Conservation (phyloP, 306 rosid species). For the Quercus engelmannii region DNA sequence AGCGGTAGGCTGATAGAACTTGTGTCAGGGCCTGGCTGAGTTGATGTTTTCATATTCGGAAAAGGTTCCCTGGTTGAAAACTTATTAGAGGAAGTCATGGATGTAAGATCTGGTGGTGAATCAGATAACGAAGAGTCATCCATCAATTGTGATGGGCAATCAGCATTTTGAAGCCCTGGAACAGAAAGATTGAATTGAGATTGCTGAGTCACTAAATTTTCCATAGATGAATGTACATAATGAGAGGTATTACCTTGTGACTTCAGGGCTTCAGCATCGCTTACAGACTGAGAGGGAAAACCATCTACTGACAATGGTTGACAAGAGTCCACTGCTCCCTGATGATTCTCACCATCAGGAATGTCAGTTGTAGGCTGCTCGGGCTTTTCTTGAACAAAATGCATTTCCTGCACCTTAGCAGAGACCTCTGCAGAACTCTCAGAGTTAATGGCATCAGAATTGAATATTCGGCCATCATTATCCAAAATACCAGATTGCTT, state of each 20-base stretch:
- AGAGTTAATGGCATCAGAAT: constrained; percentile 24
- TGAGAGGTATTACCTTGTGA: constrained; percentile 33
- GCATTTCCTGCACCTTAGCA: constrained; percentile 30
- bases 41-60: constrained; percentile 26
- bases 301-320: constrained; percentile 33
- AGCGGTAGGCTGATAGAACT: constrained; percentile 33
- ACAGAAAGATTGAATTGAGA: constrained; percentile 27
- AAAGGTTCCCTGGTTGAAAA: constrained; percentile 37
- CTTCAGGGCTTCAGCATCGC: constrained; percentile 29
- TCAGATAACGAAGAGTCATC: constrained; percentile 30
- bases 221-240: constrained; percentile 20
- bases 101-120: constrained; percentile 37
- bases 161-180: constrained; percentile 36
- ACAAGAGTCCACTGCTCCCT: constrained; percentile 26
- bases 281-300: constrained; percentile 29
- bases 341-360: constrained; percentile 29
- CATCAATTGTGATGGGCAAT: constrained; percentile 29
- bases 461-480: constrained; percentile 23
- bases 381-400: constrained; percentile 11
- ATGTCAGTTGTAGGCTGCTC: constrained; percentile 25
- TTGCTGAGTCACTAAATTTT: constrained; percentile 34
- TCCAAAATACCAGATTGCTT: constrained; percentile 22
- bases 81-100: constrained; percentile 33
- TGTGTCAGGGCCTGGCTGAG: constrained; percentile 33
- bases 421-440: constrained; percentile 38